Evolutionary conservation across 1,284 basidiomycete species (phyloP).

Genomic region (Rhizoctonia solani): DNA sequence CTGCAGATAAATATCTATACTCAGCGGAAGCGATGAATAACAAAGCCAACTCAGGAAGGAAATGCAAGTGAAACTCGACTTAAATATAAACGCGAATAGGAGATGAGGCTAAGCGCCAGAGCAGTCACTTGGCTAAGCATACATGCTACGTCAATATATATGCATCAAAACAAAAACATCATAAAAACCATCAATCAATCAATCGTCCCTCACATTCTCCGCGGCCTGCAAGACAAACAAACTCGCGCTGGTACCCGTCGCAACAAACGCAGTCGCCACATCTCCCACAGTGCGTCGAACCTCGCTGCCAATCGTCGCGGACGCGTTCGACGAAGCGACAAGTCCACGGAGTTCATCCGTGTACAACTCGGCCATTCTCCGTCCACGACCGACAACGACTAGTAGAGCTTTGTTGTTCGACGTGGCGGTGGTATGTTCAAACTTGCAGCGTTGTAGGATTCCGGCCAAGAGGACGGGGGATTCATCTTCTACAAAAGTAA

Average conservation of each 20-base stretch:
- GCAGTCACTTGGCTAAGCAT: no score
- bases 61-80: no score
- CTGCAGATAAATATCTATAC: no score
- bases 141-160: no score
- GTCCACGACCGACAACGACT: conserved; percentile 49
- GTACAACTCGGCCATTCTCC: conserved; percentile 46
- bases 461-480: conserved; percentile 61
- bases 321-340: conserved; percentile 56
- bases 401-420: conserved; percentile 53
- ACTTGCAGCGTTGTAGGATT: conserved; percentile 50
- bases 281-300: conserved; percentile 54
- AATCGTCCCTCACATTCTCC: conserved; percentile 28
- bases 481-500: conserved; percentile 59
- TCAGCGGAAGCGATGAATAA: no score
- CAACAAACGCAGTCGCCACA: conserved; percentile 48
- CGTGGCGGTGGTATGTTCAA: conserved; percentile 40
- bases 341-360: conserved; percentile 47
- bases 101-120: no score
- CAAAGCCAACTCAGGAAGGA: no score
- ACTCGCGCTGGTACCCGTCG: conserved; percentile 62
- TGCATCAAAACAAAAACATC: no score
- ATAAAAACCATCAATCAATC: no score
- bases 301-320: conserved; percentile 57
- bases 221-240: conserved; percentile 71
- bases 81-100: no score